Evolutionary conservation across 306 rosid genomes (phyloP), one percentile per base, ranked within the genome.

Genomic region (Lagenaria siceraria): DNA sequence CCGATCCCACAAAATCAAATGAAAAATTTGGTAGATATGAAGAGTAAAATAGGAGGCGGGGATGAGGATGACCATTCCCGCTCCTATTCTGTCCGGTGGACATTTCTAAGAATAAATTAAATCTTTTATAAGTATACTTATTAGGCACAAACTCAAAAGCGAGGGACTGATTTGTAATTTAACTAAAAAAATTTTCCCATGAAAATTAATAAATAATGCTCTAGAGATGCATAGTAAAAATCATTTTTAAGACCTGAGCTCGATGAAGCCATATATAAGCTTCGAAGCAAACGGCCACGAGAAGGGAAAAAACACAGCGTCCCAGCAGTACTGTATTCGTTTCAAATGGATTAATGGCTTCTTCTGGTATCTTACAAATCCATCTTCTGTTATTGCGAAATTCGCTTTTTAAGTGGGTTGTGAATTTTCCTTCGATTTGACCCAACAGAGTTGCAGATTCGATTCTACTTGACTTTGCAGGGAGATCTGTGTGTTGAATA

Each of bases 401-500:
- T 71, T 48, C 59, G 22, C 9, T 42, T 21, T 21, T 14, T 7
- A 14, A 24, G 4, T 60, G 42, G 15, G 58, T 46, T 27, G 5
- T 58, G 4, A 25, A 76, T 35, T 48, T 51, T 15, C 18, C 3
- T 27, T 55, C 12, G 60, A 61, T 61, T 77, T 10, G 72, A 14
- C 12, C 10, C 71, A 62, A 0, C 54, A 7, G 7, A 7, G 12
- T 53, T 22, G 62, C 38, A 27, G 33, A 42, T 49, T 33, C 35
- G 36, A 36, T 3, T 36, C 48, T 13, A 11, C 5, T 29, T 22
- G 75, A 78, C 29, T 66, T 36, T 77, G 87, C 84, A 76, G 86
- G 78, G 77, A 63, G 56, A 43, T 48, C 55, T 19, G 40, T 21
- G 29, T 5, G 35, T 11, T 66, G 49, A 25, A 43, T 58, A 10